Base-by-base conservation (phyloP, 2,329 filamentous ascomycete species). In the Apiospora phragmitis region DNA sequence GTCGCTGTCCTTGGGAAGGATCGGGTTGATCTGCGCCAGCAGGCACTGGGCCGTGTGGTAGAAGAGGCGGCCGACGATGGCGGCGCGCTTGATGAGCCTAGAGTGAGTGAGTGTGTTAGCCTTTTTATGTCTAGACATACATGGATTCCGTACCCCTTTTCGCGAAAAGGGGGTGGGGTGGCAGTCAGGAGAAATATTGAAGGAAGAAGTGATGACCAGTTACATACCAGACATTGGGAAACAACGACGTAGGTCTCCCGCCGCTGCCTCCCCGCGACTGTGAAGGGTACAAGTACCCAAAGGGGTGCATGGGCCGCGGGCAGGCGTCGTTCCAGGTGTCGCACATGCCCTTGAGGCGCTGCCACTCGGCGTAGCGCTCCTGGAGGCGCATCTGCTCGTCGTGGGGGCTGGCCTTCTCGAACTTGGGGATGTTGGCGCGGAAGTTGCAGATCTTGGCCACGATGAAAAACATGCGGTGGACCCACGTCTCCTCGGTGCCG, bases 371-470 rank as follows among this genome's bases (percentile, higher is more conserved):
- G 72, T 90, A 89, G 18, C 92, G 88, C 66, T 89, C 87, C 72
- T 92, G 89, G 38, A 91, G 79, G 67, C 90, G 86, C 21, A 89
- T 82, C 72, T 93, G 89, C 77, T 93, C 89, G 55, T 90, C 89
- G 70, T 89, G 88, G 8, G 88, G 85, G 59, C 87, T 88, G 2
- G 86, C 80, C 59, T 90, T 87, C 70, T 90, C 87, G 71, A 89
- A 89, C 24, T 87, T 85, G 1, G 91, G 88, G 38, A 91, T 89
- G 21, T 88, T 89, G 18, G 93, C 92, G 49, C 93, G 90, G 79
- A 97, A 97, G 81, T 97, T 96, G 74, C 92, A 90, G 67, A 97
- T 90, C 79, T 95, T 97, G 66, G 93, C 94, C 67, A 97, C 88
- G 73, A 97, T 92, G 81, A 95, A 97, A 49, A 98, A 85, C 73